Percentiles rank a stretch among this genome's conserved stretches.
Conservation (phyloP, 306 rosid species). For the Vigna unguiculata region DNA sequence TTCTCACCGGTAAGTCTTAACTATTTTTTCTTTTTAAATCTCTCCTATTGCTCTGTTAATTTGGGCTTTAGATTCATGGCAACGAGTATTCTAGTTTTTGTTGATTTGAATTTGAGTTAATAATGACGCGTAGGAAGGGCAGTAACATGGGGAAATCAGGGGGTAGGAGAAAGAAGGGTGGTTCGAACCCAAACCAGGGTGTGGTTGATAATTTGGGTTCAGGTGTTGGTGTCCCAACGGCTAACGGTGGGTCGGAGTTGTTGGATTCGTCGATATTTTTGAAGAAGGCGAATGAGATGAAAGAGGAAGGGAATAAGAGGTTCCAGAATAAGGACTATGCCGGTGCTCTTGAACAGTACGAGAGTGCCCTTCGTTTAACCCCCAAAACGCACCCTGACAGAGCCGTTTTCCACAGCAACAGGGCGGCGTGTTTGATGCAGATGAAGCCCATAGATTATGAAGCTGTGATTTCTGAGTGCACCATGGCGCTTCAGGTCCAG, state of each 20-base stretch:
- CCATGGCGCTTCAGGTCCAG: constrained; percentile 92
- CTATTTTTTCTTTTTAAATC: constrained; percentile 14
- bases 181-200: constrained; percentile 52
- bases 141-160: constrained; percentile 92
- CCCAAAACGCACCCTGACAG: constrained; percentile 84
- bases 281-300: constrained; percentile 93
- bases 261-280: constrained; percentile 80
- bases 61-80: constrained; percentile 32
- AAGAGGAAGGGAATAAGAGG: constrained; percentile 89
- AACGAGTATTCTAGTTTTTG: constrained; percentile 1
- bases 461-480: constrained; percentile 86
- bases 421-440: constrained; percentile 96
- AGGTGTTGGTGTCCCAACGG: constrained; percentile 45
- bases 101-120: constrained; percentile 33
- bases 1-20: constrained; percentile 50
- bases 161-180: constrained; percentile 87
- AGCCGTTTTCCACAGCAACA: constrained; percentile 91
- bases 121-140: constrained; percentile 10
- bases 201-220: constrained; percentile 50
- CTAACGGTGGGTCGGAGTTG: constrained; percentile 72
- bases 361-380: constrained; percentile 78
- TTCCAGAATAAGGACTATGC: constrained; percentile 83
- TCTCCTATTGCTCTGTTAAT: constrained; percentile 25
- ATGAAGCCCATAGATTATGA: constrained; percentile 94
- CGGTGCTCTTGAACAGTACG: constrained; percentile 93